phyloP scores from a whole-genome alignment of 2,329 filamentous ascomycete species.

The Furcasterigmium furcatum region DNA sequence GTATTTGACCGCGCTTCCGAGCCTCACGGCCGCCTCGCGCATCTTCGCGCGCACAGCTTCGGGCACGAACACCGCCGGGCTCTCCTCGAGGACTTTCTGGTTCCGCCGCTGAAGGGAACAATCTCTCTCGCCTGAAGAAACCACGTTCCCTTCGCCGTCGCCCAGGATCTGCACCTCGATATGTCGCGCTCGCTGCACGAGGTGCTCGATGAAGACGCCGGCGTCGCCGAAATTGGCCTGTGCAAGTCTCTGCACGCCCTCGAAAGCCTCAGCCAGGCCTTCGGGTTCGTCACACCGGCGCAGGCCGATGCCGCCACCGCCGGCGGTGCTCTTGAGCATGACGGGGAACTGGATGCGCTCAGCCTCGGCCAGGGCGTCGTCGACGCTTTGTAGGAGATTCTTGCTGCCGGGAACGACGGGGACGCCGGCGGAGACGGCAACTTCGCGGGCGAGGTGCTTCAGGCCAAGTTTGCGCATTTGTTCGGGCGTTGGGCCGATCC shows the following conservation, averaged over 20 bases:
- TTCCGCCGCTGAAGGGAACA: conserved; percentile 48
- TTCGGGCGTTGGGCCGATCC: conserved; percentile 54
- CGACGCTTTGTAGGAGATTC: conserved; percentile 17
- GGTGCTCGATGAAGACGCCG: conserved; percentile 38
- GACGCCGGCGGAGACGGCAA: conserved; percentile 24
- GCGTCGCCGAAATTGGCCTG: conserved; percentile 37
- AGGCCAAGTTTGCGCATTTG: conserved; percentile 32
- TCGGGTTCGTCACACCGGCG: conserved; percentile 27
- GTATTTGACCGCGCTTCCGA: conserved; percentile 32
- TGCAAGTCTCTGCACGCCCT: conserved; percentile 32
- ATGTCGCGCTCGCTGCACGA: conserved; percentile 36
- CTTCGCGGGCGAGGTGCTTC: conserved; percentile 31
- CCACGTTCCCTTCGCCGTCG: conserved; percentile 35
- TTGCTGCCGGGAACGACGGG: conserved; percentile 29
- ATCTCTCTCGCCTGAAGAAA: conserved; percentile 41
- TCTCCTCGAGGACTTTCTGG: conserved; percentile 50
- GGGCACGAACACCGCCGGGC: conserved; percentile 30
- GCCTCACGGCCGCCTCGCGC: conserved; percentile 27
- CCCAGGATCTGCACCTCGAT: conserved; percentile 49
- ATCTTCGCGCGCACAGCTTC: conserved; percentile 26
- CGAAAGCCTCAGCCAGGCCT: conserved; percentile 25
- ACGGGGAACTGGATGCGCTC: conserved; percentile 31
- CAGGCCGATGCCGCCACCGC: conserved; percentile 43
- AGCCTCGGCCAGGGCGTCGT: conserved; percentile 22
- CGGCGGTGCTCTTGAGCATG: conserved; percentile 45